These are phyloP conservation scores for Alternaria alternata DNA, from an alignment of 2,329 filamentous ascomycete species.

Conservation along the genomic window DNA sequence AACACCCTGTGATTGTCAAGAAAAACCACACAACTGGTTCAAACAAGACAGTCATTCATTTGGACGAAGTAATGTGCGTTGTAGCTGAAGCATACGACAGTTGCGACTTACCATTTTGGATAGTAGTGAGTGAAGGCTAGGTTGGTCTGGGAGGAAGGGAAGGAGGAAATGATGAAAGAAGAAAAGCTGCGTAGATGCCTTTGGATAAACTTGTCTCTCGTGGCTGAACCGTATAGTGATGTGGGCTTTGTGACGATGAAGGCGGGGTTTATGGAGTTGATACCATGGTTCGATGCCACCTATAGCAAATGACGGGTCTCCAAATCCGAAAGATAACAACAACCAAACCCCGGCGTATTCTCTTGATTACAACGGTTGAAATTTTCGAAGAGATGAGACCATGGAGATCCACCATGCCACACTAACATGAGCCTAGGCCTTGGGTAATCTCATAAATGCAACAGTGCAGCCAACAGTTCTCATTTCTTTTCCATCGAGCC, in stretches of 20 bases:
- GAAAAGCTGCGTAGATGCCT: not conserved
- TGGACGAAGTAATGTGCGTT: not conserved
- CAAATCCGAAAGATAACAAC: not conserved
- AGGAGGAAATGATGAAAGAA: not conserved
- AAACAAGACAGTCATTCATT: not conserved
- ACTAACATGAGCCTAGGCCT: not conserved
- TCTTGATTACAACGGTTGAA: not conserved
- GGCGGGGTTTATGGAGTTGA: not conserved
- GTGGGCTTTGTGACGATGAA: not conserved
- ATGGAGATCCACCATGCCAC: not conserved
- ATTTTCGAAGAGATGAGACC: not conserved
- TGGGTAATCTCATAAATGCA: not conserved
- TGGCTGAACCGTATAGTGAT: not conserved
- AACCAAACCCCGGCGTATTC: not conserved
- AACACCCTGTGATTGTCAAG: not conserved
- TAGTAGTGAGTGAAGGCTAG: not conserved
- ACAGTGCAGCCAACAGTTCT: conserved; percentile 23
- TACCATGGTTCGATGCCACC: conserved; percentile 5
- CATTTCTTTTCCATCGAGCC: not conserved
- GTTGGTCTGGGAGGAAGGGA: not conserved
- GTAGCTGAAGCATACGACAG: not conserved
- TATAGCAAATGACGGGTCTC: not conserved
- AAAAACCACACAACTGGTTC: not conserved
- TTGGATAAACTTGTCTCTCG: not conserved
- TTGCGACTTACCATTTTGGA: conserved; percentile 8